Evolutionary conservation across 2,329 filamentous ascomycete genomes (phyloP).

Genomic region (Botrytis squamosa): DNA sequence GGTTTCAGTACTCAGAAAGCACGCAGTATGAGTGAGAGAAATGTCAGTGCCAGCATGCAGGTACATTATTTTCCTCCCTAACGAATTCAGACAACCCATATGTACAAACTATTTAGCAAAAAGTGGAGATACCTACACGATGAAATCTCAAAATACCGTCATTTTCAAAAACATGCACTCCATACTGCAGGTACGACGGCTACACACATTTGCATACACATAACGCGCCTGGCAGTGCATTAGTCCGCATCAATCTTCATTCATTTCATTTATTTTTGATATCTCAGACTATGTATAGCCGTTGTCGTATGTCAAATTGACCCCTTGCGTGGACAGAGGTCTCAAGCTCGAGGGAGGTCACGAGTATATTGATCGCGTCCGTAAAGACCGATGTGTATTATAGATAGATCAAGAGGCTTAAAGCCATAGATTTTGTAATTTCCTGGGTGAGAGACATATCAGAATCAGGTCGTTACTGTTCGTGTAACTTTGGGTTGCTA

Average conservation of each 20-base stretch:
- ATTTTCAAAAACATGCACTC: not conserved
- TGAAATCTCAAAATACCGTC: not conserved
- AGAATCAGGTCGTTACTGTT: not conserved
- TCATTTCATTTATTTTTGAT: not conserved
- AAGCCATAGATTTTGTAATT: not conserved
- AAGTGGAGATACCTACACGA: not conserved
- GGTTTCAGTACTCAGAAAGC: not conserved
- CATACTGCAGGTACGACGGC: slow-evolving; percentile 15
- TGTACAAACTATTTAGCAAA: not conserved
- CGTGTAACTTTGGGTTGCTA: no score
- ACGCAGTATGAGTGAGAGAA: not conserved
- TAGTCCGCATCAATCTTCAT: slow-evolving; percentile 4
- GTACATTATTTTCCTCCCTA: not conserved
- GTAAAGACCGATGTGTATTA: not conserved
- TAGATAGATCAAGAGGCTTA: not conserved
- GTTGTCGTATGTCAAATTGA: not conserved
- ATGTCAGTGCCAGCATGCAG: not conserved
- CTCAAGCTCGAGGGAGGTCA: not conserved
- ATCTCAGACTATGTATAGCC: slow-evolving; percentile 4
- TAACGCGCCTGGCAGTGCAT: not conserved
- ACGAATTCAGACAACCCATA: not conserved
- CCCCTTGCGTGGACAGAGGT: slow-evolving; percentile 12
- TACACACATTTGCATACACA: slow-evolving; percentile 3
- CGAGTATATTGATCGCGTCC: not conserved
- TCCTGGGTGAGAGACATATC: not conserved